Evolutionary conservation across 768 basidiomycete genomes (phyloP), one percentile per base, ranked within the genome.

Genomic region (Pisolithus sp.): DNA sequence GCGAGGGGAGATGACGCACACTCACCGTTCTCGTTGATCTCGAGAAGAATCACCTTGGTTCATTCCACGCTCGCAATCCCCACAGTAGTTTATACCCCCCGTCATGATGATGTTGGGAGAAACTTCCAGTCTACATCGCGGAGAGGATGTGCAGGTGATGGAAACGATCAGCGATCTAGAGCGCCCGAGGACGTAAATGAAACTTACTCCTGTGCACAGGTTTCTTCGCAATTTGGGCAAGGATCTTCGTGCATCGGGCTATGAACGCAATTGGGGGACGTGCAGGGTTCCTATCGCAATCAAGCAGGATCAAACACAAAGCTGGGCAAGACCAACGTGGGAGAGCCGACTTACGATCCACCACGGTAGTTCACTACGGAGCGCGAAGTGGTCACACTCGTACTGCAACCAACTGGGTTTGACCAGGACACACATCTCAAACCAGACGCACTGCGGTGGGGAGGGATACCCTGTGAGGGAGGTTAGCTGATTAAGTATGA

Each of bases 401-500:
- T 53, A 46, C 20, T 51, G 49, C 41, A 50, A 47, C 49, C 55
- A 53, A 39, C 28, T 50, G 45, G 46, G 49, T 36, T 56, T 49
- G 28, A 48, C 37, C 17, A 50, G 23, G 18, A 24, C 34, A 24
- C 54, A 55, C 53, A 50, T 46, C 28, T 20, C 38, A 39, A 51
- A 31, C 15, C 10, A 15, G 39, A 7, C 23, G 38, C 8, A 13
- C 12, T 18, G n/a, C 13, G 5, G 7, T 9, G 23, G 20, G 28
- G n/a, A n/a, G 28, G 48, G 8, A 23, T 10, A 9, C 1, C 2
- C 24, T 8, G 31, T 4, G 26, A 41, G 17, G n/a, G 26, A 49
- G 48, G 43, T 7, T 7, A 8, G 23, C 34, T 15, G 34, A 13
- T 34, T 34, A 34, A 34, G 34, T 34, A 45, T 18, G 23, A 17